phyloP scores from a whole-genome alignment of 2,329 filamentous ascomycete species.

The Scedosporium aurantiacum region DNA sequence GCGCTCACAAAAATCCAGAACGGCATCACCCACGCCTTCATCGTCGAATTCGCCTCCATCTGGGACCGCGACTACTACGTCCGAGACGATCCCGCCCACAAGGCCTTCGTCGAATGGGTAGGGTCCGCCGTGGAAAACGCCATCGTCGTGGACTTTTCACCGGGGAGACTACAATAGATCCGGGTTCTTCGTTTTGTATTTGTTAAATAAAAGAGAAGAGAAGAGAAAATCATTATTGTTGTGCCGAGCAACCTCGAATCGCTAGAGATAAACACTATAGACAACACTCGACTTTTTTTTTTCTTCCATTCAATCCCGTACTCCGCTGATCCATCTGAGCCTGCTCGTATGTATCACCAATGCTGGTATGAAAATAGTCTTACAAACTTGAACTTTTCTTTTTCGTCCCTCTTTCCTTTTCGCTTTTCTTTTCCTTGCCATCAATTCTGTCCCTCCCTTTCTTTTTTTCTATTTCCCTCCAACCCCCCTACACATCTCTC shows the following conservation, averaged over 20 bases:
- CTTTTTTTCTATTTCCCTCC: background rate
- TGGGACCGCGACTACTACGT: slow-evolving; percentile 61
- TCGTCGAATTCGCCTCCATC: slow-evolving; percentile 52
- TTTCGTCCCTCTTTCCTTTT: background rate
- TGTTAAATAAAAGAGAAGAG: too few relatives aligned
- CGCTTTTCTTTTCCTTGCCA: background rate
- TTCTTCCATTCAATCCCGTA: background rate
- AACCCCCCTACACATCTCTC: background rate
- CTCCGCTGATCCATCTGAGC: background rate
- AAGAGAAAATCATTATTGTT: background rate
- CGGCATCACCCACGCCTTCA: slow-evolving; percentile 58
- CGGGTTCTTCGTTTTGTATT: background rate
- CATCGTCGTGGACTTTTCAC: slow-evolving; percentile 48
- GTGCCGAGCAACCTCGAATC: background rate
- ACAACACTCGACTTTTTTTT: too few relatives aligned
- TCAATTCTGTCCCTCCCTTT: background rate
- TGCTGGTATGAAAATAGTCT: background rate
- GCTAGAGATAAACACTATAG: background rate
- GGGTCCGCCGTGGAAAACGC: slow-evolving; percentile 37
- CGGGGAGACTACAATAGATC: slow-evolving; percentile 27
- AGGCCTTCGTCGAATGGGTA: slow-evolving; percentile 43
- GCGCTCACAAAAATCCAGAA: slow-evolving; percentile 15
- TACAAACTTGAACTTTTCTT: background rate
- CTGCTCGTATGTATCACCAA: background rate
- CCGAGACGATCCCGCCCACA: slow-evolving; percentile 51